These are phyloP conservation scores for Metschnikowia chrysomelidarum DNA, from an alignment of 805 yeast species.

Conservation along the genomic window DNA sequence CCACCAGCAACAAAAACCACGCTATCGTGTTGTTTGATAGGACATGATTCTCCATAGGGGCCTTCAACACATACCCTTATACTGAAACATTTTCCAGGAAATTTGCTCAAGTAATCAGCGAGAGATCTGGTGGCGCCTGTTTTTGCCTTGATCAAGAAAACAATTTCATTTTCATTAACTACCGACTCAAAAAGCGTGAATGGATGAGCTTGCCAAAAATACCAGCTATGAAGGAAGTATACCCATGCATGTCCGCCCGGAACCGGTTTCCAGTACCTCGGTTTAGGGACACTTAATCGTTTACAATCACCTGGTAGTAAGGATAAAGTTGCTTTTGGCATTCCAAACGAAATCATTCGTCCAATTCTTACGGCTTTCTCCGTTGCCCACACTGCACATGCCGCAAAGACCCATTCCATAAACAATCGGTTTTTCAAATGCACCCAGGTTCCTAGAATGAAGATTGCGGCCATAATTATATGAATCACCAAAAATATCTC, in stretches of 20 bases:
- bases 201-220: conserved; percentile 45
- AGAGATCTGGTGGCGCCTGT: conserved; percentile 36
- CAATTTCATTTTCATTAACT: conserved; percentile 18
- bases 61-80: conserved; percentile 54
- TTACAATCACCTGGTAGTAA: conserved; percentile 34
- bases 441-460: conserved; percentile 14
- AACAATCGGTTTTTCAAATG: conserved; percentile 7
- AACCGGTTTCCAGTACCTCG: conserved; percentile 31
- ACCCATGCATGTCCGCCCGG: conserved; percentile 44
- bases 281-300: conserved; percentile 33
- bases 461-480: conserved; percentile 13
- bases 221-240: conserved; percentile 29
- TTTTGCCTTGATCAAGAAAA: conserved; percentile 33
- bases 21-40: conserved; percentile 49
- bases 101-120: conserved; percentile 22
- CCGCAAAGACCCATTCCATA: conserved; percentile 11
- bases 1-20: conserved; percentile 70
- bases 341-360: conserved; percentile 33
- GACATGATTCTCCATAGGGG: conserved; percentile 59
- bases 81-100: conserved; percentile 26
- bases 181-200: conserved; percentile 29
- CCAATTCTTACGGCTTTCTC: conserved; percentile 31
- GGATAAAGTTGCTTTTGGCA: conserved; percentile 28
- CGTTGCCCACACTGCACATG: conserved; percentile 28
- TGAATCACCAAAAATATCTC: conserved; percentile 16